phyloP scores from a whole-genome alignment of 2,329 filamentous ascomycete genomes.

The Fusarium miscanthi region DNA sequence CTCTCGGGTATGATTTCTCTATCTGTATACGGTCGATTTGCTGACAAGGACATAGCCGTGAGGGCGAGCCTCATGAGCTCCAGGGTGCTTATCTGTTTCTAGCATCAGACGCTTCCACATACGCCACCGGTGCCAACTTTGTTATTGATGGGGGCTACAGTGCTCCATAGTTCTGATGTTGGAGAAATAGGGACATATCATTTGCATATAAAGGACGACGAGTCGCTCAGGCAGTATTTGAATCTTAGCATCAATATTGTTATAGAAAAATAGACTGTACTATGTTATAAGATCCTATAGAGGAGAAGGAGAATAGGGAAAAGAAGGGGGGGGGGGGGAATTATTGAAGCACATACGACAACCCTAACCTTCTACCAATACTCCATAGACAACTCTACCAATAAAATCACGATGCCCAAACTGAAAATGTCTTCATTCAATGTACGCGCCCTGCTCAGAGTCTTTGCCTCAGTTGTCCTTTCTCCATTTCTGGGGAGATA shows the following conservation, averaged over 20 bases:
- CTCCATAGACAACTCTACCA: not conserved
- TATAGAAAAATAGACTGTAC: not conserved
- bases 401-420: not conserved
- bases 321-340: not conserved
- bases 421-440: not conserved
- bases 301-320: not conserved
- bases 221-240: not conserved
- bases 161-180: constrained; percentile 28
- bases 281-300: not conserved
- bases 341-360: not conserved
- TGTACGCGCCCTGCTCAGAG: not conserved
- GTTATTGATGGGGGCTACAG: constrained; percentile 48
- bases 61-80: constrained; percentile 44
- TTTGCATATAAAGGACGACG: not conserved
- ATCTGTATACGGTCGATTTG: not conserved
- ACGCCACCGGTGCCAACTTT: constrained; percentile 49
- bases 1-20: constrained; percentile 28
- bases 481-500: constrained; percentile 1
- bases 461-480: not conserved
- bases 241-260: not conserved
- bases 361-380: not conserved
- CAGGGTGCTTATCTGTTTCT: constrained; percentile 43
- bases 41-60: constrained; percentile 38
- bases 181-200: not conserved
- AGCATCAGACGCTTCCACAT: constrained; percentile 49